phyloP scores from a whole-genome alignment of 2,329 filamentous ascomycete genomes.

The Calonectria pauciramosa region DNA sequence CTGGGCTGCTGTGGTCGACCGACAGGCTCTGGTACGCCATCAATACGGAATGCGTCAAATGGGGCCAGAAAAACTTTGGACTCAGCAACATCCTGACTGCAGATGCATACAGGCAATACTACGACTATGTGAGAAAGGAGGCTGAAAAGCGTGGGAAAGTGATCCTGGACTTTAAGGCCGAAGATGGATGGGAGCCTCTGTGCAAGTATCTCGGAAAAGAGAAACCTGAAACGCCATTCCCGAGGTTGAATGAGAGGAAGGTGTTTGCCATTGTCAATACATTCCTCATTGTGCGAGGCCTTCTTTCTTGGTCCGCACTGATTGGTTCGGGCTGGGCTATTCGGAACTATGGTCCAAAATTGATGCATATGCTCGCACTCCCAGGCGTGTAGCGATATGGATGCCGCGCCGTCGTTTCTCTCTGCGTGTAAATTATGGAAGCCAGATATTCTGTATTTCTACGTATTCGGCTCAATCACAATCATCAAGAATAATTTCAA shows the following conservation, averaged over 20 bases:
- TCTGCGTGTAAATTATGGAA: neutral
- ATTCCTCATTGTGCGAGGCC: slow-evolving; percentile 30
- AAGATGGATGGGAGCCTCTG: slow-evolving; percentile 59
- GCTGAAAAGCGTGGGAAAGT: slow-evolving; percentile 47
- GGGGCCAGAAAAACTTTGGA: slow-evolving; percentile 4
- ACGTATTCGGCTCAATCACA: no score
- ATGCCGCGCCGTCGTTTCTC: no score
- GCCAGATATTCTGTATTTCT: neutral
- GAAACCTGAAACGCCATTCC: slow-evolving; percentile 31
- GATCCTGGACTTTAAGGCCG: slow-evolving; percentile 44
- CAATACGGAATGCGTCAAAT: slow-evolving; percentile 25
- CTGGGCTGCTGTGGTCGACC: slow-evolving; percentile 43
- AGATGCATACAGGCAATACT: slow-evolving; percentile 31
- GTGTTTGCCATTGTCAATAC: slow-evolving; percentile 29
- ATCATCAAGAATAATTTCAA: neutral
- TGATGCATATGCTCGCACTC: neutral
- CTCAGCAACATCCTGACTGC: slow-evolving; percentile 4
- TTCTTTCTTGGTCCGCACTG: slow-evolving; percentile 33
- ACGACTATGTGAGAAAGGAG: slow-evolving; percentile 43
- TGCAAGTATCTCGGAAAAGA: slow-evolving; percentile 52
- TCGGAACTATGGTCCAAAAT: slow-evolving; percentile 19
- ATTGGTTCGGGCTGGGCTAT: slow-evolving; percentile 25
- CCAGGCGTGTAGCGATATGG: neutral
- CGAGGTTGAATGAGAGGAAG: slow-evolving; percentile 38
- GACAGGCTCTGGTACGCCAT: slow-evolving; percentile 48